These are phyloP conservation scores for Sequoiadendron giganteum DNA, from an alignment of 75 land plant species.

Conservation along the genomic window DNA sequence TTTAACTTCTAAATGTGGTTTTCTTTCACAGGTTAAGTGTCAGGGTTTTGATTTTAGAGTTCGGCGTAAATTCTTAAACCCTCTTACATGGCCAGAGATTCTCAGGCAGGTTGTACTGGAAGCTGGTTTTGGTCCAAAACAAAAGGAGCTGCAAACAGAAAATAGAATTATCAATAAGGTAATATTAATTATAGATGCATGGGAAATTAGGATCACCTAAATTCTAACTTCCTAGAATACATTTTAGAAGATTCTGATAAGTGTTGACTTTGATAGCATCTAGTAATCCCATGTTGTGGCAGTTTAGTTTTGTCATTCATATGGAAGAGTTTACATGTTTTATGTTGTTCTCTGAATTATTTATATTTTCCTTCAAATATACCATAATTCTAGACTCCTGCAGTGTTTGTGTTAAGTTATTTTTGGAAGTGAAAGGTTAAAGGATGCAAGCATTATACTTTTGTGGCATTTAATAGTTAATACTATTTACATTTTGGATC, in stretches of 20 bases:
- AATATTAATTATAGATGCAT: background rate
- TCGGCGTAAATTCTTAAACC: slow-evolving; percentile 53
- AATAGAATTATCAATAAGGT: slow-evolving; percentile 8
- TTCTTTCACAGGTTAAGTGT: slow-evolving; percentile 35
- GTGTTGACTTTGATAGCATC: background rate
- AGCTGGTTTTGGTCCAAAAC: slow-evolving; percentile 68
- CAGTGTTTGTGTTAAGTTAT: background rate
- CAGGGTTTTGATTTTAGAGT: slow-evolving; percentile 38
- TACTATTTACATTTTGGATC: background rate
- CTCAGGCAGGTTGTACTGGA: slow-evolving; percentile 68
- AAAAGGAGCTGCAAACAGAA: slow-evolving; percentile 2
- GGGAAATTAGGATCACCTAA: background rate
- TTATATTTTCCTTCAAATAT: background rate
- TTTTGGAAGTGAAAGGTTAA: background rate
- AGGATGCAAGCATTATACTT: background rate
- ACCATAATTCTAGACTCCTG: background rate
- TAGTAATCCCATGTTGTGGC: background rate
- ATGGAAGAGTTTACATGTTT: background rate
- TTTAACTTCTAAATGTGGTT: background rate
- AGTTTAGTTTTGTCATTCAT: background rate
- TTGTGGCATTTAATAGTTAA: background rate
- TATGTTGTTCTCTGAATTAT: background rate
- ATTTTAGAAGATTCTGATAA: background rate
- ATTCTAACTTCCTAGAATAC: background rate
- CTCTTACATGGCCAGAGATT: slow-evolving; percentile 81